Conservation (phyloP, 768 basidiomycete genomes). For the Cantharellus cinnabarinus region DNA sequence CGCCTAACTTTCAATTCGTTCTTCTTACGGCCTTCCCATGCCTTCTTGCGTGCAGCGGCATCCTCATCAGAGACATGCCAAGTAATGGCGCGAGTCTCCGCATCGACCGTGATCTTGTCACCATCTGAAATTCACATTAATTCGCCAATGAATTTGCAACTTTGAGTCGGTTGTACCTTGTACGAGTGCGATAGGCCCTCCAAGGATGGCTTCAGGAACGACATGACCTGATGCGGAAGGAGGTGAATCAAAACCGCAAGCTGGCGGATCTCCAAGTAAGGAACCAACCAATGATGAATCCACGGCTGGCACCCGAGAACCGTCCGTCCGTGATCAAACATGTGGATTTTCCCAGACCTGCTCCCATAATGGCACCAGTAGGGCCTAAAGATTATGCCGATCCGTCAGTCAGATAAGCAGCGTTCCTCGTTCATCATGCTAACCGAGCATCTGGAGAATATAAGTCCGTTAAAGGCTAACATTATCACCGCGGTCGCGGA, state of each 20-base stretch:
- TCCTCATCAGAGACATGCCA: conserved; percentile 57
- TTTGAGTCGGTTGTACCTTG: not conserved
- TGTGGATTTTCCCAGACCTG: conserved; percentile 56
- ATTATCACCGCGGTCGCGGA: not conserved
- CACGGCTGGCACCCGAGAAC: conserved; percentile 65
- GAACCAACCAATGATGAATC: conserved; percentile 34
- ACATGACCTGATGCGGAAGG: conserved; percentile 28
- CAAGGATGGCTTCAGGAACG: conserved; percentile 46
- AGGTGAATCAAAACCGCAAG: not conserved
- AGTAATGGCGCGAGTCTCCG: conserved; percentile 39
- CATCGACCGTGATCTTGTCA: conserved; percentile 56
- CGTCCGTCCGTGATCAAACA: conserved; percentile 78
- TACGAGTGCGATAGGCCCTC: conserved; percentile 76
- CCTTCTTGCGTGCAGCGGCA: conserved; percentile 33
- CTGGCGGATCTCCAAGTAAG: not conserved
- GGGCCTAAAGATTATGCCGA: conserved; percentile 27
- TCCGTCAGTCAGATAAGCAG: not conserved
- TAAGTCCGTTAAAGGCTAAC: not conserved
- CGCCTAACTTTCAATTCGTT: conserved; percentile 43
- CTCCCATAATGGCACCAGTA: conserved; percentile 68
- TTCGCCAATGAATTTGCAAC: not conserved
- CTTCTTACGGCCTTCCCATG: conserved; percentile 47
- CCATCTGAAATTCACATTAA: conserved; percentile 32
- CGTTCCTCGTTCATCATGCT: not conserved
- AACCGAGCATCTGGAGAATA: conserved; percentile 26